Evolutionary conservation across 1,139 yeast species (phyloP), one percentile per base, ranked within the genome.

Genomic region (Candida tropicalis): DNA sequence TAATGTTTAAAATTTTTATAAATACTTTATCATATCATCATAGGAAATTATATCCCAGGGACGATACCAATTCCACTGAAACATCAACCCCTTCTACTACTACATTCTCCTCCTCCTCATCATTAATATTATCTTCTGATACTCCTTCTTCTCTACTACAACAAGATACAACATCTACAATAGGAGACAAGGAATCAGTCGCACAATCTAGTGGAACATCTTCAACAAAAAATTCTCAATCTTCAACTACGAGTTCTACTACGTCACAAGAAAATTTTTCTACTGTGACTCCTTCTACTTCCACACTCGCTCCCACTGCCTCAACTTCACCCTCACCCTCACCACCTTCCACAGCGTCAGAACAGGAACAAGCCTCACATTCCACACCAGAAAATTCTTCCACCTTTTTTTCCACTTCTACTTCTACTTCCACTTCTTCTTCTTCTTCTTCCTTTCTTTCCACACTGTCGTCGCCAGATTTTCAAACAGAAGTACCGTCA

Each of bases 401-500:
- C 17, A 18, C 15, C 3, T 22, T 28, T 26, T 17, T 18, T 27
- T 25, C 42, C 6, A 20, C 35, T 25, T 25, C 39, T 27, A 5
- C 35, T 25, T 27, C 39, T 9, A 18, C 15, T 27, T 23, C 35
- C 18, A 27, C 39, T 23, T 16, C 37, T 12, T 29, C 33, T 33
- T 33, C 26, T 32, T 18, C 25, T 33, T 33, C 26, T 33, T 22
- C 18, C 22, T 33, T 16, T 33, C 17, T 23, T 33, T 33, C 36
- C 36, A 33, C 26, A 12, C 20, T 33, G 36, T 33, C 36, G 36
- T 33, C 36, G 8, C 27, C 36, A 33, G 17, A 8, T 13, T 3
- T 22, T 13, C 20, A 24, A 13, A 33, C 27, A 13, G 36, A 22
- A 33, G 27, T 22, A 22, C 36, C 36, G 12, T 33, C 36, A 13